phyloP scores from a whole-genome alignment of 176 grass and related monocot genomes.

The Musa acuminata region DNA sequence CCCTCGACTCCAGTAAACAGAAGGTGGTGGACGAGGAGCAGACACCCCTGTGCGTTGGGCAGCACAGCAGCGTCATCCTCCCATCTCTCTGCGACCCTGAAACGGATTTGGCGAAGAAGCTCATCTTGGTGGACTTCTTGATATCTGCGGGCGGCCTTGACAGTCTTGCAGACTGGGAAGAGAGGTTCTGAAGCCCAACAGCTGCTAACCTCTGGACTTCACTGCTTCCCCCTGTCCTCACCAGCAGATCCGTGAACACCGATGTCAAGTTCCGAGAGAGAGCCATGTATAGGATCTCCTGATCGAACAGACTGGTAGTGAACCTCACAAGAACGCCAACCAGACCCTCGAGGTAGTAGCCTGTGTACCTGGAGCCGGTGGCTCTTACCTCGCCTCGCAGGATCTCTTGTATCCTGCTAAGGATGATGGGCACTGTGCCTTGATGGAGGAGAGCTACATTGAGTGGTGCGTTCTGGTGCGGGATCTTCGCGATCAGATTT shows the following conservation, averaged over 20 bases:
- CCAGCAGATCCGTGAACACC: constrained; percentile 51
- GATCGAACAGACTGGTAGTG: constrained; percentile 48
- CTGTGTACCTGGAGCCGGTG: constrained; percentile 35
- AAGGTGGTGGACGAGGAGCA: constrained; percentile 49
- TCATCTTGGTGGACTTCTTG: constrained; percentile 33
- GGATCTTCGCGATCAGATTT: constrained; percentile 54
- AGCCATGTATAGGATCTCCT: constrained; percentile 46
- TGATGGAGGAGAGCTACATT: constrained; percentile 55
- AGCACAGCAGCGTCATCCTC: constrained; percentile 8
- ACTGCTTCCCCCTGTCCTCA: constrained; percentile 42
- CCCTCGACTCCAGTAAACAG: constrained; percentile 51
- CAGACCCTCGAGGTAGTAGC: constrained; percentile 57
- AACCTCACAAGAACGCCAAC: constrained; percentile 63
- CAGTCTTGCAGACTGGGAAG: constrained; percentile 37
- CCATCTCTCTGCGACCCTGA: neutral
- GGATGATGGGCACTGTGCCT: constrained; percentile 30
- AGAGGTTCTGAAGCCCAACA: constrained; percentile 63
- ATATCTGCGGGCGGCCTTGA: constrained; percentile 28
- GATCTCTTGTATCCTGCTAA: constrained; percentile 72
- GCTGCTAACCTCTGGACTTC: constrained; percentile 71
- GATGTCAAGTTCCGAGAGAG: constrained; percentile 48
- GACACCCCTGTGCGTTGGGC: constrained; percentile 55
- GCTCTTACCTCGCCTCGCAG: constrained; percentile 33
- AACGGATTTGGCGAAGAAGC: constrained; percentile 44
- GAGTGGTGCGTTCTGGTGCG: constrained; percentile 54